These are phyloP conservation scores for Boletus sensibilis DNA, from an alignment of 768 basidiomycete species.

Conservation along the genomic window DNA sequence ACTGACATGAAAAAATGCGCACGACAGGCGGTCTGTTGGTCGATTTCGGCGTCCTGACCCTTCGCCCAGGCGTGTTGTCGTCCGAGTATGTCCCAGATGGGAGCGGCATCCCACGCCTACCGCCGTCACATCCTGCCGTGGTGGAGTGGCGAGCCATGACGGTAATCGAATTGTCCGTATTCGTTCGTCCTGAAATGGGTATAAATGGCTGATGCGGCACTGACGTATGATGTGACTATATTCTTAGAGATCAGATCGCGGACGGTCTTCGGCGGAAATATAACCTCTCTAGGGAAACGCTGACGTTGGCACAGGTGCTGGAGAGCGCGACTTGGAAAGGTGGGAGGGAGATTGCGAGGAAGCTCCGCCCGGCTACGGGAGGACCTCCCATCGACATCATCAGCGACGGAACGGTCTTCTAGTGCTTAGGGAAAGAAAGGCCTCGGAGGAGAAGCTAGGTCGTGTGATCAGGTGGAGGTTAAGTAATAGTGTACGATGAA, in stretches of 20 bases:
- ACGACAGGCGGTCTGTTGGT: slow-evolving; percentile 77
- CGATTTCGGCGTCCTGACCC: slow-evolving; percentile 75
- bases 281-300: slow-evolving; percentile 45
- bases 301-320: slow-evolving; percentile 83
- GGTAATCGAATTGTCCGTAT: slow-evolving; percentile 80
- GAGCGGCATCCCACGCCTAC: slow-evolving; percentile 54
- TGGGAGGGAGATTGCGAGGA: slow-evolving; percentile 87
- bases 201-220: neutral
- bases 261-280: slow-evolving; percentile 62
- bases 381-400: slow-evolving; percentile 87
- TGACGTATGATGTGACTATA: neutral
- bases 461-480: neutral
- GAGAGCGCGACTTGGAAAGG: slow-evolving; percentile 98
- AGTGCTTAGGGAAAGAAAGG: neutral
- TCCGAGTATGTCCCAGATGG: slow-evolving; percentile 40
- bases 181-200: neutral
- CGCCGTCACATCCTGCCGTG: slow-evolving; percentile 83
- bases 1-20: neutral
- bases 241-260: slow-evolving; percentile 67
- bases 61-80: slow-evolving; percentile 57
- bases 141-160: slow-evolving; percentile 98
- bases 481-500: neutral
- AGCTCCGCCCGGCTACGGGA: slow-evolving; percentile 65
- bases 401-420: slow-evolving; percentile 85
- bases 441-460: too few relatives aligned